phyloP scores from a whole-genome alignment of 768 basidiomycete species.

The Boletus reticulatus region DNA sequence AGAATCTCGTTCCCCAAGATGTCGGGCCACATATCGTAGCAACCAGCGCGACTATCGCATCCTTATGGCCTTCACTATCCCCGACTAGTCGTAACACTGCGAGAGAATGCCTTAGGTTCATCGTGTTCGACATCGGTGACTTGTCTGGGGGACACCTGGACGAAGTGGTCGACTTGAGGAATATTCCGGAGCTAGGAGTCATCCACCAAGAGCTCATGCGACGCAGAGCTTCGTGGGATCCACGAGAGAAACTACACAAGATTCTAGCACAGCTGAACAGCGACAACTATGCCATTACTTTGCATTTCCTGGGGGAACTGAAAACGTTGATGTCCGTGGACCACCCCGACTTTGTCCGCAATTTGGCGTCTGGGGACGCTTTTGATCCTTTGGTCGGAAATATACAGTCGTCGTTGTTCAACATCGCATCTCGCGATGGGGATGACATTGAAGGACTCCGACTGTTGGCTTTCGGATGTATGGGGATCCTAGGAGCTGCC shows the following conservation, averaged over 20 bases:
- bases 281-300: conserved; percentile 77
- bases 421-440: conserved; percentile 73
- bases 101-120: conserved; percentile 58
- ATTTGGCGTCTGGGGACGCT: conserved; percentile 76
- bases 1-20: conserved; percentile 62
- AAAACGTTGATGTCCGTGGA: conserved; percentile 56
- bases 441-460: conserved; percentile 69
- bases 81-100: conserved; percentile 51
- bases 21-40: conserved; percentile 82
- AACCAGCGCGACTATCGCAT: conserved; percentile 81
- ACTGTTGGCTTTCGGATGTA: conserved; percentile 79
- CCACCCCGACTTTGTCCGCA: conserved; percentile 51
- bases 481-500: conserved; percentile 88
- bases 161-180: conserved; percentile 77
- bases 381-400: conserved; percentile 78
- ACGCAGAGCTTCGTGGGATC: conserved; percentile 49
- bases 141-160: conserved; percentile 56
- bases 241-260: conserved; percentile 54
- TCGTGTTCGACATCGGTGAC: conserved; percentile 63
- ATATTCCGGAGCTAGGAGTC: conserved; percentile 61
- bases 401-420: conserved; percentile 63
- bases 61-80: conserved; percentile 70
- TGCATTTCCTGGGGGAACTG: conserved; percentile 74
- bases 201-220: conserved; percentile 41
- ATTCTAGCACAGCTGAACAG: conserved; percentile 73